phyloP scores from a whole-genome alignment of 2,329 filamentous ascomycete genomes.

The Aurifilum marmelostoma region DNA sequence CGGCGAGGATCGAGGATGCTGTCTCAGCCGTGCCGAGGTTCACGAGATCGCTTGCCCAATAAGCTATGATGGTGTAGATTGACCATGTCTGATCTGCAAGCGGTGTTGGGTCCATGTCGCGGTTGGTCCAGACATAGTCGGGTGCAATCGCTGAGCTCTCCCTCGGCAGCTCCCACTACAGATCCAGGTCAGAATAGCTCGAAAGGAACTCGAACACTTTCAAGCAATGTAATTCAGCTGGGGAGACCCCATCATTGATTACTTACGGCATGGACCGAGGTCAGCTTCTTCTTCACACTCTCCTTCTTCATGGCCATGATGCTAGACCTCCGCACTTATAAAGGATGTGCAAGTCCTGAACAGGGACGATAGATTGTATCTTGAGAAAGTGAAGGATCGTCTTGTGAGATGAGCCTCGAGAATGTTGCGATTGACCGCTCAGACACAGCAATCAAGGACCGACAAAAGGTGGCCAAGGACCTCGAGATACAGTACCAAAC shows the following conservation, averaged over 20 bases:
- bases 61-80: slow-evolving; percentile 41
- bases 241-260: too few species aligned
- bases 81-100: slow-evolving; percentile 43
- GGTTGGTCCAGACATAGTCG: slow-evolving; percentile 32
- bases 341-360: neutral
- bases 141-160: slow-evolving; percentile 18
- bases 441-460: neutral
- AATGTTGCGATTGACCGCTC: neutral
- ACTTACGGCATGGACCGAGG: slow-evolving; percentile 34
- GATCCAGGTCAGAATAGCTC: neutral
- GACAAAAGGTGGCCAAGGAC: neutral
- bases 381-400: neutral
- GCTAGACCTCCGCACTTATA: neutral
- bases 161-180: slow-evolving; percentile 23
- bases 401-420: neutral
- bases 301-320: slow-evolving; percentile 14
- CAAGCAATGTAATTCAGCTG: too few species aligned
- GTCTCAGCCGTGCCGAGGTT: slow-evolving; percentile 42
- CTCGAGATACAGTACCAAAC: neutral
- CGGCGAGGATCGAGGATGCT: slow-evolving; percentile 40
- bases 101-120: slow-evolving; percentile 42
- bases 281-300: slow-evolving; percentile 30
- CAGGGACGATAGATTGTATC: neutral
- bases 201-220: neutral
- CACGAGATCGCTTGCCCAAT: slow-evolving; percentile 43